Percentiles rank a stretch among this genome's conserved stretches.
phyloP scores from a whole-genome alignment of 2,329 filamentous ascomycete genomes.

The Colletotrichum paranaense region DNA sequence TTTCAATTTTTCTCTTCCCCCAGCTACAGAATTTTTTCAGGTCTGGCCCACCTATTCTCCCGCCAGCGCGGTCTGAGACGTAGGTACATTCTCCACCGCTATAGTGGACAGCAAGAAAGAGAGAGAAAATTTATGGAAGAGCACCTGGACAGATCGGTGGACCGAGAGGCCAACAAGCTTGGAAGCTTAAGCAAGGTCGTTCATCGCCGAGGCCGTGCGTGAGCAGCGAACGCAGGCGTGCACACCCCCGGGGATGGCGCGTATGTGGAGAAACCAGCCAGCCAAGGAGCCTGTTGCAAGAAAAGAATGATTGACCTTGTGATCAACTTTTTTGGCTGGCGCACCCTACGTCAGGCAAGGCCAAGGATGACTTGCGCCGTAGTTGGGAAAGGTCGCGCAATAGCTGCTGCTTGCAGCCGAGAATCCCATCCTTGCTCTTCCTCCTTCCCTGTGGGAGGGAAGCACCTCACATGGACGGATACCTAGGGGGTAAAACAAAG shows the following conservation, averaged over 20 bases:
- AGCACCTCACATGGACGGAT: neutral
- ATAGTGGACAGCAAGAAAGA: neutral
- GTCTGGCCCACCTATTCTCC: neutral
- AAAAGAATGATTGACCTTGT: slow-evolving; percentile 34
- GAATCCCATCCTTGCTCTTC: slow-evolving; percentile 16
- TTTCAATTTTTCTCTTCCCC: neutral
- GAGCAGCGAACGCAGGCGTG: too few relatives aligned
- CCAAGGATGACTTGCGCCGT: slow-evolving; percentile 32
- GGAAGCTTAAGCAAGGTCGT: neutral
- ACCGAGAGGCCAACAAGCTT: neutral
- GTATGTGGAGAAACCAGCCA: slow-evolving; percentile 23
- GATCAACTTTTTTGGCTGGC: slow-evolving; percentile 32
- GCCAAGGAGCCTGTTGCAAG: neutral
- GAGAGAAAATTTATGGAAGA: neutral
- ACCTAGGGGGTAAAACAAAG: slow-evolving; percentile 10
- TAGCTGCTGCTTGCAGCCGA: slow-evolving; percentile 29
- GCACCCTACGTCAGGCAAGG: slow-evolving; percentile 18
- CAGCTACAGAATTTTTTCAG: neutral
- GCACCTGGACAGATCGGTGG: neutral
- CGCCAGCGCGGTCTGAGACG: neutral
- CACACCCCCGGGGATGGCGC: neutral
- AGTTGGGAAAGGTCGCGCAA: slow-evolving; percentile 29
- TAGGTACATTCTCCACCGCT: neutral
- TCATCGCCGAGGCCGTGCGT: neutral
- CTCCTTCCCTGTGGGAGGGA: neutral